phyloP scores from a whole-genome alignment of 257 asterid species.

The Solanum boliviense region DNA sequence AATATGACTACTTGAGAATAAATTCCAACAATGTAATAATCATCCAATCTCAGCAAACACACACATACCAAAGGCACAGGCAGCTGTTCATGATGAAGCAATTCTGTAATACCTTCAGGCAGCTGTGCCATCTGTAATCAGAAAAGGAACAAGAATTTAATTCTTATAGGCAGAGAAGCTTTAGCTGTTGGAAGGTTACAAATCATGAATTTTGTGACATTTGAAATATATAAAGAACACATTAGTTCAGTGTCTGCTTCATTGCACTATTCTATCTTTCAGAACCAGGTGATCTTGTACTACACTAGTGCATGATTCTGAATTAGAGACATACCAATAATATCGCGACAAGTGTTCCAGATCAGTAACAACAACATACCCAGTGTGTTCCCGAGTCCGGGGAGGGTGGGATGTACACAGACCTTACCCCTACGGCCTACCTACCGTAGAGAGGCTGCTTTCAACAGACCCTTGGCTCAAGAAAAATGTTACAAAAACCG shows the following conservation, averaged over 20 bases:
- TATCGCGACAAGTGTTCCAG: neutral
- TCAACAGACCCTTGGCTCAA: neutral
- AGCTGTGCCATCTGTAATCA: slow-evolving; percentile 74
- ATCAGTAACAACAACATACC: neutral
- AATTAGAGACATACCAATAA: neutral
- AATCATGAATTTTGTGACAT: neutral
- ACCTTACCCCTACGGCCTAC: neutral
- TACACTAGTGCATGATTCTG: neutral
- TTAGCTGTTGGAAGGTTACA: neutral
- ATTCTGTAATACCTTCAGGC: slow-evolving; percentile 83
- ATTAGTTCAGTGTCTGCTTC: neutral
- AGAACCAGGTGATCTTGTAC: neutral
- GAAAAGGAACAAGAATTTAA: neutral
- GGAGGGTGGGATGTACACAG: neutral
- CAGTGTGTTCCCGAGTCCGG: neutral
- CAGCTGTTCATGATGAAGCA: slow-evolving; percentile 61
- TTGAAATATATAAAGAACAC: neutral
- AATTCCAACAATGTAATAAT: neutral
- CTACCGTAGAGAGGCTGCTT: neutral
- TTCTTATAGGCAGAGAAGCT: neutral
- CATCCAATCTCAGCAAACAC: neutral
- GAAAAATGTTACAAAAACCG: neutral
- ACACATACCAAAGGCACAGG: slow-evolving; percentile 65
- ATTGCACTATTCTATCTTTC: neutral
- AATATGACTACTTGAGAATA: neutral